phyloP scores from a whole-genome alignment of 1,284 basidiomycete species.

The Testicularia cyperi region DNA sequence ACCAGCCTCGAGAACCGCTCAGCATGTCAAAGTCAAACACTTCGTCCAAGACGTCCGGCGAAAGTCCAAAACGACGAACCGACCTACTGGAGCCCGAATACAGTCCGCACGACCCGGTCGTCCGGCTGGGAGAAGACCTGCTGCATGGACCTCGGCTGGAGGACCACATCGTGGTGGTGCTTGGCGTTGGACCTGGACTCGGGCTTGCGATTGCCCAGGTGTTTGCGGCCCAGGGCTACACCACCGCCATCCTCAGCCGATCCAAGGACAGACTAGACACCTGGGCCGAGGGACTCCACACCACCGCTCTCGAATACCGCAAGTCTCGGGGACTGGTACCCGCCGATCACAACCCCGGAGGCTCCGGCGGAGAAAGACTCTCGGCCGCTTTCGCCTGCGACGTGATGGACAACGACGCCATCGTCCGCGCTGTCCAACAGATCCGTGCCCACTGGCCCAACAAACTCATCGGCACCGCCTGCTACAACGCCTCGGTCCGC shows the following conservation, averaged over 20 bases:
- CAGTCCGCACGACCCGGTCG: constrained; percentile 16
- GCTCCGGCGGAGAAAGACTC: constrained; percentile 4
- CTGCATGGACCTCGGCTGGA: constrained; percentile 30
- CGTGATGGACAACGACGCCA: constrained; percentile 26
- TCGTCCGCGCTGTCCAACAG: constrained; percentile 12
- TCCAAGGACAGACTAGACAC: constrained; percentile 24
- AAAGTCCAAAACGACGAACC: constrained; percentile 8
- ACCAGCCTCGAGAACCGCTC: too few species aligned
- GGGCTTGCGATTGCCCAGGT: constrained; percentile 37
- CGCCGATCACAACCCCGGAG: too few species aligned
- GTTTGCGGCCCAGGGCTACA: constrained; percentile 45
- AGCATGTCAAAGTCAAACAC: too few species aligned
- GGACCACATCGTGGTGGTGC: constrained; percentile 38
- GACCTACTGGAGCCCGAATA: constrained; percentile 32
- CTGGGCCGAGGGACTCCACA: constrained; percentile 29
- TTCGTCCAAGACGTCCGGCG: too few species aligned
- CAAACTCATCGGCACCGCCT: constrained; percentile 39
- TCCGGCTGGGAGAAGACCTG: constrained; percentile 19
- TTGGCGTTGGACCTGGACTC: constrained; percentile 48
- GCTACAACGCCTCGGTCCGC: constrained; percentile 45
- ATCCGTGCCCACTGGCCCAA: constrained; percentile 26
- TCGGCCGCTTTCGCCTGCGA: constrained; percentile 43
- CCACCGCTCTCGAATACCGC: constrained; percentile 11
- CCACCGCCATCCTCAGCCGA: constrained; percentile 41
- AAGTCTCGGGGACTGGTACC: not conserved